Evolutionary conservation across 2,329 filamentous ascomycete genomes (phyloP), one percentile per base, ranked within the genome.

Genomic region (Tolypocladium tropicale): DNA sequence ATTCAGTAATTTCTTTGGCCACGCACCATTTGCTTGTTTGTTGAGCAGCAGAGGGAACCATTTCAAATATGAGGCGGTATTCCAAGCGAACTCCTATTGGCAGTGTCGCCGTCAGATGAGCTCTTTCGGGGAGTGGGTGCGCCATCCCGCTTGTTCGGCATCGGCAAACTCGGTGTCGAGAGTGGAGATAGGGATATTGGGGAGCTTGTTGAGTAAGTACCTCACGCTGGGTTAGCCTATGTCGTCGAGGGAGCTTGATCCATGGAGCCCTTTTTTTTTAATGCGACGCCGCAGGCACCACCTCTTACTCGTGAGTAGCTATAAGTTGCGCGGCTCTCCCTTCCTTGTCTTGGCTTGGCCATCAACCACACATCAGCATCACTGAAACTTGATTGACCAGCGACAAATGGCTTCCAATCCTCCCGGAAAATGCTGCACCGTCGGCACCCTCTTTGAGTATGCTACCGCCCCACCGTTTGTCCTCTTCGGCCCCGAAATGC

Each of bases 391-490:
- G 14, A 9, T 25, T 18, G 23, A 28, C 39, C 32, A 16, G 32
- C n/a, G 33, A n/a, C 23, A 25, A 36, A 83, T 83, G 80, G 76
- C 80, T 37, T 83, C 80, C 3, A 73, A 80, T 62, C 73, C 75
- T 55, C 78, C 79, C 14, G 76, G 65, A 55, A 62, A 70, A 55
- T 83, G 80, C 75, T 83, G 80, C 70, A 72, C 72, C 34, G 62
- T 76, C 55, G 80, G 79, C 57, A 69, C 78, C 58, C 77, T 74
- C 66, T 78, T 81, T 61, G 75, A 79, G 79, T 81, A 30, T 18
- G 11, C 36, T 23, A 25, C 54, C 39, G 18, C 46, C 46, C 25
- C 18, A 16, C 23, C 43, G 18, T 14, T 14, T 3, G 23, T 16
- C 23, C 39, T 51, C 23, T n/a, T 52, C 41, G 12, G 9, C 18